A percentile compares a stretch with the other conserved stretches of the same genome.
Evolutionary conservation across 352 stramenopile genomes (phyloP).

Genomic region (Globisporangium radiosum): DNA sequence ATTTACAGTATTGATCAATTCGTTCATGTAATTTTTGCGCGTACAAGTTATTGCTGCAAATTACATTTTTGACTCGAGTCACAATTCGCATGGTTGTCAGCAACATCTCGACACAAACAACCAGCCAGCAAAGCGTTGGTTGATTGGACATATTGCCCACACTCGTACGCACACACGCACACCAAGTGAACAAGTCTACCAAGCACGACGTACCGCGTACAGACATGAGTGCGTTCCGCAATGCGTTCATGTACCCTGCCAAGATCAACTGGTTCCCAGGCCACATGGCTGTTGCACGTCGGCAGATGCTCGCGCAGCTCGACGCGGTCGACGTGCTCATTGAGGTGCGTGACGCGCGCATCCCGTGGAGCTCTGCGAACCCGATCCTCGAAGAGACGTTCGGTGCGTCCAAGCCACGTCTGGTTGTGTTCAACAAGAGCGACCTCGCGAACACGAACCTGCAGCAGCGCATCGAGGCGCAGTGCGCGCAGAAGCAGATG

Average conservation of each 20-base stretch:
- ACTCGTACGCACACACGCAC: neutral
- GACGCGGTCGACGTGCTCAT: constrained; percentile 79
- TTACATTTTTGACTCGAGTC: too few relatives aligned
- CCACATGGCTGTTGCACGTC: constrained; percentile 76
- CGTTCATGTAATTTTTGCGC: too few relatives aligned
- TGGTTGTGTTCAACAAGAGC: constrained; percentile 87
- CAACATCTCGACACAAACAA: neutral
- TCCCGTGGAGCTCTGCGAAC: constrained; percentile 81
- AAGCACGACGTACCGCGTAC: too few relatives aligned
- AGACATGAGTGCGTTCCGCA: constrained; percentile 59
- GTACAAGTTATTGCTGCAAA: too few relatives aligned
- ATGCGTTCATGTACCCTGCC: constrained; percentile 65
- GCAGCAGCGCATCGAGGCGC: constrained; percentile 63
- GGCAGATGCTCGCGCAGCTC: constrained; percentile 78
- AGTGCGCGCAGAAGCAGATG: constrained; percentile 38
- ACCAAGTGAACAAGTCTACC: too few relatives aligned
- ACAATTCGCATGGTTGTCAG: neutral
- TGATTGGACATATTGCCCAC: neutral
- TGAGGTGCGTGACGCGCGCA: constrained; percentile 77
- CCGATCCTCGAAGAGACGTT: constrained; percentile 72
- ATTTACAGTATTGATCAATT: too few relatives aligned
- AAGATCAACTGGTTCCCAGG: constrained; percentile 89
- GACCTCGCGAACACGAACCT: constrained; percentile 83
- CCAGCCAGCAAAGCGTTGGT: too few relatives aligned
- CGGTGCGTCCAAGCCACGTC: constrained; percentile 65